Evolutionary conservation across 768 basidiomycete species (phyloP).

Genomic region (Tulasnella sp.): DNA sequence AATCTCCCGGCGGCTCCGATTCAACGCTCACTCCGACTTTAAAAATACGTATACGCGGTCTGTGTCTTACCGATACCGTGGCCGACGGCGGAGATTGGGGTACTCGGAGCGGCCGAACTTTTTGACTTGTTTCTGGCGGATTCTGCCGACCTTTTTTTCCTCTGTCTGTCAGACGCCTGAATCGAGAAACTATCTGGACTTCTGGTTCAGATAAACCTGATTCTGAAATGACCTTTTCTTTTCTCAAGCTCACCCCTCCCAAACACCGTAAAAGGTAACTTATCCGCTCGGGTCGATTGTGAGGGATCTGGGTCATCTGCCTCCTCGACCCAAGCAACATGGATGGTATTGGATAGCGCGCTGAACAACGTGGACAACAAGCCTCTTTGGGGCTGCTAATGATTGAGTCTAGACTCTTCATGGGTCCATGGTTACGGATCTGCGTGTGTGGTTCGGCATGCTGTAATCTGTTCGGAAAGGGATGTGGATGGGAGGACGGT

Average conservation of each 20-base stretch:
- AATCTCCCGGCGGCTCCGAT: neutral
- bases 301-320: no score
- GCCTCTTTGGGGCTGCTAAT: neutral
- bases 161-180: neutral
- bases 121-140: neutral
- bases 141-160: neutral
- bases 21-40: neutral
- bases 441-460: neutral
- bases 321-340: no score
- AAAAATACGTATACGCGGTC: neutral
- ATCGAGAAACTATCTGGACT: neutral
- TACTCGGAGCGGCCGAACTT: neutral
- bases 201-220: neutral
- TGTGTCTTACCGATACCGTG: neutral
- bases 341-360: neutral
- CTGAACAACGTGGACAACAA: neutral
- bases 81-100: neutral
- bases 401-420: neutral
- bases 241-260: neutral
- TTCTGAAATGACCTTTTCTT: neutral
- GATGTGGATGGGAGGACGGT: neutral
- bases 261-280: neutral
- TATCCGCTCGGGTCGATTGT: neutral
- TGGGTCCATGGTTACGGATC: neutral
- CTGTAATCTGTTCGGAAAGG: no score